A percentile compares a stretch with the other conserved stretches of the same genome.
Evolutionary conservation across 2,329 filamentous ascomycete genomes (phyloP).

Genomic region (Orbilia javanica): DNA sequence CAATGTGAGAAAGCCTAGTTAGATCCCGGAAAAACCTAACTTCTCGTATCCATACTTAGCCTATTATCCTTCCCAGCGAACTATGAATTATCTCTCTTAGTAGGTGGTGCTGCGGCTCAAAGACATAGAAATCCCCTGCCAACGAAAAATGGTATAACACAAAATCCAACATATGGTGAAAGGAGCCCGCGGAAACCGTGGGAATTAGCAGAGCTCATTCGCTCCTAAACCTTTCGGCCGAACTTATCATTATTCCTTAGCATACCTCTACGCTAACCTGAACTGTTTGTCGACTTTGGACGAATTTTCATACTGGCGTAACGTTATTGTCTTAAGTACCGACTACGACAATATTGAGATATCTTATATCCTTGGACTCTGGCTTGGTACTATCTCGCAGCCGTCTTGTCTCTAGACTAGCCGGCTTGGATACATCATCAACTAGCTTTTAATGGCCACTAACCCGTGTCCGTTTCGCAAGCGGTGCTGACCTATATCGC

Average conservation of each 20-base stretch:
- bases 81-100: neutral
- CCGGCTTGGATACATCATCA: neutral
- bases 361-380: neutral
- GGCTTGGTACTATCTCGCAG: neutral
- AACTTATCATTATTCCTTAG: neutral
- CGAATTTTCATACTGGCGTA: neutral
- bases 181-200: neutral
- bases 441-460: neutral
- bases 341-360: neutral
- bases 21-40: neutral
- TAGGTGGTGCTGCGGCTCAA: neutral
- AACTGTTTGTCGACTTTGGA: neutral
- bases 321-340: neutral
- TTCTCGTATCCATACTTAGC: conserved; percentile 14
- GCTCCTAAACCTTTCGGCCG: neutral
- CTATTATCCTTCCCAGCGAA: neutral
- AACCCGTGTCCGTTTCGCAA: neutral
- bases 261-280: neutral
- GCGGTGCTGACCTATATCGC: neutral
- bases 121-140: neutral
- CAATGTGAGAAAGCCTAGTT: neutral
- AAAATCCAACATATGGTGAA: neutral
- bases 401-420: neutral
- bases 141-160: no score
- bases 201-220: neutral